Evolutionary conservation across 2,329 filamentous ascomycete species (phyloP).

Genomic region (Gaeumannomyces sp.): DNA sequence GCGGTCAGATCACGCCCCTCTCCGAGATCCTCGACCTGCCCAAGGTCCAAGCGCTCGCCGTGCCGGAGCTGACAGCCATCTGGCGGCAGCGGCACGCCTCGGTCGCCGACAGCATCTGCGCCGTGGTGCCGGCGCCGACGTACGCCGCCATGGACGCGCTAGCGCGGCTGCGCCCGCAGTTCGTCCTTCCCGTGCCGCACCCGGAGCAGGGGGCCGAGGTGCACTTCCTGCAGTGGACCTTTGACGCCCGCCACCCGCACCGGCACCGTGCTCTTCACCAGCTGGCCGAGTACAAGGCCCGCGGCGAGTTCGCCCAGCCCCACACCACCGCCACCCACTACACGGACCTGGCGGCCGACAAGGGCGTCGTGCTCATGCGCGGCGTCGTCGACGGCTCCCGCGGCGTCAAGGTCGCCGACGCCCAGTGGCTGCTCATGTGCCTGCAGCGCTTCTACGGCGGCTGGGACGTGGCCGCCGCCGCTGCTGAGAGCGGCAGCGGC

Average conservation of each 20-base stretch:
- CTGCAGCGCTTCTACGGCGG: conserved; percentile 89
- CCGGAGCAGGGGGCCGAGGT: conserved; percentile 71
- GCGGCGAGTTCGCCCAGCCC: conserved; percentile 82
- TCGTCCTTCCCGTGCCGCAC: conserved; percentile 81
- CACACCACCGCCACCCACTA: conserved; percentile 95
- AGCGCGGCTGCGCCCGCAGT: conserved; percentile 74
- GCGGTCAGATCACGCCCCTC: conserved; percentile 35
- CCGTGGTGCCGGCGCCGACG: conserved; percentile 66
- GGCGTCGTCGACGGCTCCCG: conserved; percentile 70
- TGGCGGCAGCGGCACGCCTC: conserved; percentile 82
- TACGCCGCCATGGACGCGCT: conserved; percentile 66
- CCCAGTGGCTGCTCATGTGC: conserved; percentile 86
- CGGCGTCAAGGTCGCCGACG: conserved; percentile 73
- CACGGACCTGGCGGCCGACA: conserved; percentile 66
- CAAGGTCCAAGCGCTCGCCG: conserved; percentile 66
- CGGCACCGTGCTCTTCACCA: conserved; percentile 87
- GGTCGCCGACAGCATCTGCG: conserved; percentile 72
- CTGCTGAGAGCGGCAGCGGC: too few relatives aligned
- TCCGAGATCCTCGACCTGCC: conserved; percentile 64
- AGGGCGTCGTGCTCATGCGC: conserved; percentile 79
- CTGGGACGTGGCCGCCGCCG: conserved; percentile 43
- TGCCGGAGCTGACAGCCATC: conserved; percentile 76
- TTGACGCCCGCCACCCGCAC: conserved; percentile 61
- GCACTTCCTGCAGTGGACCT: conserved; percentile 95
- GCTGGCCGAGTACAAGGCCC: conserved; percentile 84